Base-by-base conservation (phyloP, 2,329 filamentous ascomycete genomes). In the Leptosphaerulina australis region DNA sequence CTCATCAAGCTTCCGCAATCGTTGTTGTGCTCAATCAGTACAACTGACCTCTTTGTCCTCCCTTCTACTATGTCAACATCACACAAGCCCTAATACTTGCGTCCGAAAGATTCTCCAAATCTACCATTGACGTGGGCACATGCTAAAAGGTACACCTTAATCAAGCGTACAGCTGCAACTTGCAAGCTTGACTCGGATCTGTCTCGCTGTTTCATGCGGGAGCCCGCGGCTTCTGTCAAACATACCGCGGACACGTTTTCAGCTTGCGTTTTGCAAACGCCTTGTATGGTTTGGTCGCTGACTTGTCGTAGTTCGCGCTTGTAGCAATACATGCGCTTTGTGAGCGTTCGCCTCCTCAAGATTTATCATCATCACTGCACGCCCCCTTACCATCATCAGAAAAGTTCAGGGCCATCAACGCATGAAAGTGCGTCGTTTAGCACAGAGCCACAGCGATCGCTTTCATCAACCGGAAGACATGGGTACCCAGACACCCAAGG, bases 221-320 rank as follows among this genome's bases (percentile, higher is more conserved):
- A 59, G 57, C 53, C 61, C 61, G 64, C 58, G 41, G 48, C 55
- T 49, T 55, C 57, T 62, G 64, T 69, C 68, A 71, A 72, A 71
- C 70, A 62, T 41, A 57, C 57, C 53, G 56, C 55, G 63, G 66
- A 72, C 70, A 71, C 71, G 68, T 71, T 66, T 64, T 62, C 62
- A 60, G 64, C 65, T 68, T 72, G 68, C 68, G 67, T 69, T 60
- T 63, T 63, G 56, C 71, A 72, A 73, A 71, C 69, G 61, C 68
- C 65, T 68, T 70, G 63, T 62, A 68, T 60, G 59, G 64, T 70
- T 67, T 71, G 63, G 62, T 60, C 51, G 66, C 70, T 74, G 60
- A 74, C 67, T 50, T 60, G 62, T 71, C 59, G 49, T 62, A 73
- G 70, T 64, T 59, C 53, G 59, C 58, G 59, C 67, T 68, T 67